Evolutionary conservation across 768 basidiomycete genomes (phyloP).

Genomic region (Kwoniella botswanensis): DNA sequence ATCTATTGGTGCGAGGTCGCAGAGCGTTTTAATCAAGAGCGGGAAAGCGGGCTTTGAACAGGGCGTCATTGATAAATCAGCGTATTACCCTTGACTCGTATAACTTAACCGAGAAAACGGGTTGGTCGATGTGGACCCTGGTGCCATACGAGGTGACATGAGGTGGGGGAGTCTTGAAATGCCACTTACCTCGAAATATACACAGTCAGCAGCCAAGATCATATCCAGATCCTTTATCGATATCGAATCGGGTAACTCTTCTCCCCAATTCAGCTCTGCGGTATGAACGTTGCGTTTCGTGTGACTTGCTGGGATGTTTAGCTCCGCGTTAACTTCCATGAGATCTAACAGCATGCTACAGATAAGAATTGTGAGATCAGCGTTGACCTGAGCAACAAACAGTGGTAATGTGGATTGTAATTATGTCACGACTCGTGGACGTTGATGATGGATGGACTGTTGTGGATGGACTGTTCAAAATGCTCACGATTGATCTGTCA

Average conservation of each 20-base stretch:
- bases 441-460: no score
- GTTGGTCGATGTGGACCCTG: background rate
- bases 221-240: constrained; percentile 65
- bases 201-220: constrained; percentile 89
- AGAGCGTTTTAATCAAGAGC: constrained; percentile 78
- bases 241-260: constrained; percentile 62
- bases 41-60: constrained; percentile 72
- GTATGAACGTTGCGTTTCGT: constrained; percentile 61
- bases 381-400: background rate
- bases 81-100: no score
- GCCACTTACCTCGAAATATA: constrained; percentile 74
- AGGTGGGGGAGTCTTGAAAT: background rate
- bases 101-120: background rate
- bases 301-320: constrained; percentile 63
- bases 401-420: background rate
- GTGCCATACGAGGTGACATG: background rate
- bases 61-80: no score
- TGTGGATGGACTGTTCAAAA: no score
- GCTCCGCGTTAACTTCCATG: constrained; percentile 73
- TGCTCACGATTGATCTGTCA: constrained; percentile 84
- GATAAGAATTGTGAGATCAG: background rate
- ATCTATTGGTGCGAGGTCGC: constrained; percentile 63
- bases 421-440: no score
- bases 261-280: constrained; percentile 84
- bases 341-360: constrained; percentile 74